These are phyloP conservation scores for Ophiosphaerella narmari DNA, from an alignment of 2,329 filamentous ascomycete species.

Conservation along the genomic window DNA sequence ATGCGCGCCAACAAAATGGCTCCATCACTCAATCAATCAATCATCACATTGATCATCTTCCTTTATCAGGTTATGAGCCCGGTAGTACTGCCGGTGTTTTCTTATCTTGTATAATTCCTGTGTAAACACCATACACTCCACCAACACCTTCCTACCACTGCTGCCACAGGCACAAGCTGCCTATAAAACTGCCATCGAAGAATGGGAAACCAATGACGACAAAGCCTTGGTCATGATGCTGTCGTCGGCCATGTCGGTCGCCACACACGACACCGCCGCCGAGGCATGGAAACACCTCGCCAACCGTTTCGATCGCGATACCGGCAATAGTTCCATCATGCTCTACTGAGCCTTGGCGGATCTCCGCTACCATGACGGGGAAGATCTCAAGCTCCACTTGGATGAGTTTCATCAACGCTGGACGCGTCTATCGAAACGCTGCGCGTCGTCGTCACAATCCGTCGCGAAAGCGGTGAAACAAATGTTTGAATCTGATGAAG, in stretches of 20 bases:
- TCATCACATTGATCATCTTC: too few relatives aligned
- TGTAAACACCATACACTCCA: too few relatives aligned
- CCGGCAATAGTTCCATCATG: constrained; percentile 3
- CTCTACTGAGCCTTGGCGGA: constrained; percentile 1
- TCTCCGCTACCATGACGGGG: background rate
- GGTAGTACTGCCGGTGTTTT: too few relatives aligned
- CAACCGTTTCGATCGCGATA: constrained; percentile 1
- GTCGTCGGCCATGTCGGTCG: constrained; percentile 3
- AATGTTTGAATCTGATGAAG: constrained; percentile 11
- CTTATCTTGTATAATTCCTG: too few relatives aligned
- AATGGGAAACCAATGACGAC: background rate
- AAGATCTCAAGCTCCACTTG: constrained; percentile 3
- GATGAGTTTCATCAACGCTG: constrained; percentile 7
- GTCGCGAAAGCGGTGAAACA: constrained; percentile 7
- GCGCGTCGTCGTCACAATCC: background rate
- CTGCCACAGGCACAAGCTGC: too few relatives aligned
- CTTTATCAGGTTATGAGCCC: too few relatives aligned
- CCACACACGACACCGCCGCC: background rate
- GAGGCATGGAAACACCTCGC: constrained; percentile 2
- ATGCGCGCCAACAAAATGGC: too few relatives aligned
- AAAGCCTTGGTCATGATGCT: constrained; percentile 5
- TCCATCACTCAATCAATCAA: too few relatives aligned
- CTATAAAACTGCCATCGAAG: too few relatives aligned
- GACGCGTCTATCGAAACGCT: constrained; percentile 2
- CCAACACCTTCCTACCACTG: too few relatives aligned